phyloP scores from a whole-genome alignment of 169 alveolate species.

The Babesia ovis region DNA sequence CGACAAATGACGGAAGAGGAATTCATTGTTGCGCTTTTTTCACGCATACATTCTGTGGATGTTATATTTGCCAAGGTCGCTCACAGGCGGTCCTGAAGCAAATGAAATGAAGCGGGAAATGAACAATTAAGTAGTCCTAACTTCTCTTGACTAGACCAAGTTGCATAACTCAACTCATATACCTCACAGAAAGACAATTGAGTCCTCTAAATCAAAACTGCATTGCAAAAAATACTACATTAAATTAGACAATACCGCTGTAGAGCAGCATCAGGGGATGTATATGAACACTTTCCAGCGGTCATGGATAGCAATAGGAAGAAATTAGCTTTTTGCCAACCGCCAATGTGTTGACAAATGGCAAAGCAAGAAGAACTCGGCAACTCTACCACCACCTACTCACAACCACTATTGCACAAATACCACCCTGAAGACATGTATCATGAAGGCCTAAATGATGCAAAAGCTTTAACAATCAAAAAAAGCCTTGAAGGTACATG shows the following conservation, averaged over 20 bases:
- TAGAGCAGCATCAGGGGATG: conserved; percentile 4
- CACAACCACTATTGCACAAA: background rate
- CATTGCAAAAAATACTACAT: conserved; percentile 34
- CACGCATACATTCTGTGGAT: background rate
- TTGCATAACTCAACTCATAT: background rate
- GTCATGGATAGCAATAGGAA: background rate
- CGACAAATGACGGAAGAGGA: conserved; percentile 22
- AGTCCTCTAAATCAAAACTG: conserved; percentile 16
- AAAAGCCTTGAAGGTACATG: background rate
- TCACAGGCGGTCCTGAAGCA: background rate
- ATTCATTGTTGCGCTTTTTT: background rate
- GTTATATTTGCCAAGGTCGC: background rate
- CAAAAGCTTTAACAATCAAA: background rate
- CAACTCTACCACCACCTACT: background rate
- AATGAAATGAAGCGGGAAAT: background rate
- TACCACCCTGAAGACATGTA: background rate
- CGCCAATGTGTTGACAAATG: conserved; percentile 4
- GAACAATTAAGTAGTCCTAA: background rate
- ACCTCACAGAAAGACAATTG: conserved; percentile 5
- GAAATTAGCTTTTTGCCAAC: background rate
- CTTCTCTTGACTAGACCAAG: background rate
- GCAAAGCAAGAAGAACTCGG: no score
- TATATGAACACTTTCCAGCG: background rate
- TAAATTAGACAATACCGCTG: conserved; percentile 1
- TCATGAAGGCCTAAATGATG: background rate